Evolutionary conservation across 805 yeast species (phyloP).

Genomic region (Suhomyces pyralidae): DNA sequence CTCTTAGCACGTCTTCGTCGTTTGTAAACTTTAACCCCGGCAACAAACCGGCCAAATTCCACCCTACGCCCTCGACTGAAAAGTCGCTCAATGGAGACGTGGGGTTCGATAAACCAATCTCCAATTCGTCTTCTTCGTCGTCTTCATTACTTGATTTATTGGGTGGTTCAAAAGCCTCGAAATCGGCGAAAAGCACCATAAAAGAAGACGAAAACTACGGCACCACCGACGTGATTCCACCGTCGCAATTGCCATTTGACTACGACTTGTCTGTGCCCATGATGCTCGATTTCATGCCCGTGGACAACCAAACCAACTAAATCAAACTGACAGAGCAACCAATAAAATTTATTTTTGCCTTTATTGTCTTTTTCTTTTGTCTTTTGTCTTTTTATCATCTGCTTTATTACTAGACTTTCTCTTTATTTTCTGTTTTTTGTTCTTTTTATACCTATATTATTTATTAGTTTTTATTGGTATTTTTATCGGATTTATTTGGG

Average conservation of each 20-base stretch:
- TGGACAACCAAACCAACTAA: background rate
- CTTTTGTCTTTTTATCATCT: background rate
- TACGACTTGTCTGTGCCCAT: constrained; percentile 10
- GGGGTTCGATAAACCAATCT: background rate
- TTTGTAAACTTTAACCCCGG: constrained; percentile 4
- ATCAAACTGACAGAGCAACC: too few species aligned
- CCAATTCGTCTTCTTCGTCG: background rate
- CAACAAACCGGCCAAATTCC: background rate
- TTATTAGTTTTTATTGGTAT: background rate
- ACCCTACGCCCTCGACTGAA: background rate
- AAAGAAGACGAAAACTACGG: background rate
- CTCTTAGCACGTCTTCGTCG: constrained; percentile 7
- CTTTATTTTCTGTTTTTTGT: background rate
- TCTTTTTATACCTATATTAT: background rate
- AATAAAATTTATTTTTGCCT: too few species aligned
- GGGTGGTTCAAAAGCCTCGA: background rate
- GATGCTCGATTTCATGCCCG: constrained; percentile 9
- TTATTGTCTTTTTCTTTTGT: too few species aligned
- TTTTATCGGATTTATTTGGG: background rate
- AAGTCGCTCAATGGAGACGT: background rate
- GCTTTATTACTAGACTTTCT: background rate
- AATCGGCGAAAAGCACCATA: background rate
- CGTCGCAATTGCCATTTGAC: constrained; percentile 8
- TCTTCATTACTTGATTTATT: background rate
- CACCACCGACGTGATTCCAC: constrained; percentile 8